A percentile compares a stretch with the other conserved stretches of the same genome.
Evolutionary conservation across 768 basidiomycete species (phyloP).

Genomic region (Phanerochaete carnosa): DNA sequence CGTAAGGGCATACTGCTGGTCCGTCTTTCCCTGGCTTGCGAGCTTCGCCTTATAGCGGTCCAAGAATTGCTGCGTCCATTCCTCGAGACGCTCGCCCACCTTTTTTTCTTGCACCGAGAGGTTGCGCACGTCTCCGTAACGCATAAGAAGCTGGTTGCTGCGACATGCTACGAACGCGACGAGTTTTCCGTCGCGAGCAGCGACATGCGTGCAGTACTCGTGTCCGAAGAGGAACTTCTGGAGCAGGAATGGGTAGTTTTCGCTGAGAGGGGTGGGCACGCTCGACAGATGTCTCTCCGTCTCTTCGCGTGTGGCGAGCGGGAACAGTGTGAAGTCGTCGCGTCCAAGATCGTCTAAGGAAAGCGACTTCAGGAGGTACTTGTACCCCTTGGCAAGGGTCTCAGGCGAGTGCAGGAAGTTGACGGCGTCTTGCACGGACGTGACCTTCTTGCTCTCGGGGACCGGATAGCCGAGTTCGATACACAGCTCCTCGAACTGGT

Average conservation of each 20-base stretch:
- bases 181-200: slow-evolving; percentile 6
- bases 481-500: slow-evolving; percentile 10
- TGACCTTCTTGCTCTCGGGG: slow-evolving; percentile 11
- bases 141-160: slow-evolving; percentile 15
- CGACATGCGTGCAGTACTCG: slow-evolving; percentile 14
- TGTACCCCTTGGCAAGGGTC: slow-evolving; percentile 4
- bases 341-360: slow-evolving; percentile 11
- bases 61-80: slow-evolving; percentile 10
- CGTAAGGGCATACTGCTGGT: background rate
- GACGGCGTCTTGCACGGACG: slow-evolving; percentile 5
- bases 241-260: slow-evolving; percentile 8
- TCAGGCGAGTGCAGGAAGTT: slow-evolving; percentile 11
- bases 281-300: background rate
- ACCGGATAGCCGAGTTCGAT: slow-evolving; percentile 6
- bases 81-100: slow-evolving; percentile 1
- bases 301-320: slow-evolving; percentile 6
- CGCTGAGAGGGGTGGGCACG: slow-evolving; percentile 11
- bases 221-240: slow-evolving; percentile 11
- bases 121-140: slow-evolving; percentile 12
- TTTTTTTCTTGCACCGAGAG: background rate
- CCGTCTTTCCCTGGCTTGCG: background rate
- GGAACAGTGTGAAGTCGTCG: slow-evolving; percentile 14
- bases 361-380: slow-evolving; percentile 14
- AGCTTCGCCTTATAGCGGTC: slow-evolving; percentile 7
- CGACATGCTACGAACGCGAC: slow-evolving; percentile 12